These are phyloP conservation scores for Rhizopus stolonifer DNA, from an alignment of 371 early-diverging fungal genomes.

Conservation along the genomic window DNA sequence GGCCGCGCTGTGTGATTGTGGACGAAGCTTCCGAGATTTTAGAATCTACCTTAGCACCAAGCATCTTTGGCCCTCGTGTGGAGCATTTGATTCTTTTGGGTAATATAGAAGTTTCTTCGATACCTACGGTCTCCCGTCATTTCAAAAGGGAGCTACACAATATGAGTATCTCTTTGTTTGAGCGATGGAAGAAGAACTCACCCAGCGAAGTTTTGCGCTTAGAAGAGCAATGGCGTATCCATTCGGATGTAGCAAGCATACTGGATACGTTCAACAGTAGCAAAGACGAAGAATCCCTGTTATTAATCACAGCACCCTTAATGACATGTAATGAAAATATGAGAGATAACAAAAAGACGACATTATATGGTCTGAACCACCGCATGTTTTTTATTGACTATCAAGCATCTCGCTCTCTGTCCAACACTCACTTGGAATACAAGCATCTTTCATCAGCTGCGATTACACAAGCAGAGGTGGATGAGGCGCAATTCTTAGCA, in stretches of 20 bases:
- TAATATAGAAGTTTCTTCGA: conserved; percentile 6
- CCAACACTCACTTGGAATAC: too few species aligned
- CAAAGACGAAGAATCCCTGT: conserved; percentile 1
- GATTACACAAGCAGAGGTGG: conserved; percentile 19
- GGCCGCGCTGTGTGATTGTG: conserved; percentile 37
- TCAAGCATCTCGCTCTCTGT: not conserved
- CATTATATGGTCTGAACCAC: conserved; percentile 21
- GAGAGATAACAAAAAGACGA: conserved; percentile 13
- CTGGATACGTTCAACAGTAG: conserved; percentile 20
- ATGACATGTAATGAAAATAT: conserved; percentile 21
- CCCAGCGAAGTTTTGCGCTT: conserved; percentile 24
- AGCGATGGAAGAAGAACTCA: conserved; percentile 32
- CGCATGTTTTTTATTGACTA: conserved; percentile 32
- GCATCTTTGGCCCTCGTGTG: conserved; percentile 23
- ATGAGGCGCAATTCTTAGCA: conserved; percentile 33
- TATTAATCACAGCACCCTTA: conserved; percentile 23
- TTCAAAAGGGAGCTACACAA: conserved; percentile 18
- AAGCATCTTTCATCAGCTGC: not conserved
- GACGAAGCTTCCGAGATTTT: conserved; percentile 39
- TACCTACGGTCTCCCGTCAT: conserved; percentile 11
- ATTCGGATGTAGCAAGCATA: conserved; percentile 20
- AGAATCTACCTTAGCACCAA: conserved; percentile 24
- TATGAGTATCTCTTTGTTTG: conserved; percentile 34
- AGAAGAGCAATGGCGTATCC: conserved; percentile 50
- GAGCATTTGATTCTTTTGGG: conserved; percentile 45